These are phyloP conservation scores for Neonothopanus nambi DNA, from an alignment of 1,284 basidiomycete genomes.

Conservation along the genomic window DNA sequence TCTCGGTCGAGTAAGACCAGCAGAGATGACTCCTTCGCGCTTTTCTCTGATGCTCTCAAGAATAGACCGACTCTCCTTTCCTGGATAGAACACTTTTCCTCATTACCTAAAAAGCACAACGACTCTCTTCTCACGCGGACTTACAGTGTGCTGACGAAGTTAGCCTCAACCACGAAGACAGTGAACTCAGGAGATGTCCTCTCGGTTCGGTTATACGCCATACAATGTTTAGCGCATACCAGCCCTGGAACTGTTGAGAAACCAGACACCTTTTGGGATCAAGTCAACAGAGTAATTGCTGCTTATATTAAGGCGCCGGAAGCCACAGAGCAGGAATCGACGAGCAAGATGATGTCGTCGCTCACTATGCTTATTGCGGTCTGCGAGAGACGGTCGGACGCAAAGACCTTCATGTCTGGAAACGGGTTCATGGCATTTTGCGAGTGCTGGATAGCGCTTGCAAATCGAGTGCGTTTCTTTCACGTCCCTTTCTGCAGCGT, in stretches of 20 bases:
- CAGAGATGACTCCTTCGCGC: slow-evolving; percentile 14
- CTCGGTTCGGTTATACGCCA: slow-evolving; percentile 47
- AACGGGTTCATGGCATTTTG: slow-evolving; percentile 60
- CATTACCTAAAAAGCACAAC: slow-evolving; percentile 50
- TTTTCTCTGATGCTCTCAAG: slow-evolving; percentile 37
- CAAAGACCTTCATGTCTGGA: slow-evolving; percentile 41
- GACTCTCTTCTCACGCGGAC: slow-evolving; percentile 59
- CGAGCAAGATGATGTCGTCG: slow-evolving; percentile 38
- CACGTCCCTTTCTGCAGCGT: not conserved
- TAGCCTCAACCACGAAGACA: slow-evolving; percentile 30
- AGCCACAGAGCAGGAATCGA: slow-evolving; percentile 33
- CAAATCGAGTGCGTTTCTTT: slow-evolving; percentile 42
- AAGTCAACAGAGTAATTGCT: slow-evolving; percentile 53
- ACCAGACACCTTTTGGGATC: slow-evolving; percentile 62
- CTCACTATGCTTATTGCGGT: slow-evolving; percentile 41
- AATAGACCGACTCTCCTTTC: slow-evolving; percentile 41
- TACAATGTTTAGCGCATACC: slow-evolving; percentile 46
- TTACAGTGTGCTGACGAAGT: slow-evolving; percentile 54
- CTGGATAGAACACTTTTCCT: slow-evolving; percentile 50
- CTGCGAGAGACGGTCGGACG: slow-evolving; percentile 38
- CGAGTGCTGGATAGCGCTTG: slow-evolving; percentile 61
- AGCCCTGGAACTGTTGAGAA: slow-evolving; percentile 41
- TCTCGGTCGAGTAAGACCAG: slow-evolving; percentile 19
- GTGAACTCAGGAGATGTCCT: slow-evolving; percentile 36
- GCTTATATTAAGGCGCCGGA: slow-evolving; percentile 38